Evolutionary conservation across 2,329 filamentous ascomycete species (phyloP), one percentile per base, ranked within the genome.

Genomic region (Xylaria multiplex): DNA sequence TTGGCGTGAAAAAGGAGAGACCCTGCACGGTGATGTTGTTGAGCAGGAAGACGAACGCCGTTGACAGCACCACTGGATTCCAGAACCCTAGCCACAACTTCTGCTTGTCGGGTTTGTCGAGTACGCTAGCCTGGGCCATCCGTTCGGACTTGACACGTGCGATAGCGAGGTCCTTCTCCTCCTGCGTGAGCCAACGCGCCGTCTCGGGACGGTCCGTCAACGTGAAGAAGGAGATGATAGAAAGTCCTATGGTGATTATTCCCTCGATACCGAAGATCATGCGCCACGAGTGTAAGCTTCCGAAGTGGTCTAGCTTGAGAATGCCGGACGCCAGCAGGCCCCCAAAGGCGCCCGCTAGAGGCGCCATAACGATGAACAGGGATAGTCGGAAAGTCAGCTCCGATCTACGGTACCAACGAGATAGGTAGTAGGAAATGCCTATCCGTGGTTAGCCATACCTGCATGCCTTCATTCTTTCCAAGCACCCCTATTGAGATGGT

Each of bases 341-440:
- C 22, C 91, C 90, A 69, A 92, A 92, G 0, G 90, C 90, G 2
- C 90, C 90, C 0, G 90, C 90, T 0, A 93, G 80, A 0, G 90
- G 89, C 0, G 89, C 86, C 85, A 88, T 90, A 62, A 91, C 88
- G 61, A 92, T 87, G 77, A 91, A 92, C 1, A 92, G 79, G 0
- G 88, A 86, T 0, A 92, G 79, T 0, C 90, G 84, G 75, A 91
- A 91, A 0, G 87, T 84, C 6, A 93, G 79, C 76, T 93, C 90
- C 56, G 84, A 85, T 37, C 88, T 82, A n/a, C 89, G 82, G 70
- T 92, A 93, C 90, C 90, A 93, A 58, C 90, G 81, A 0, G 86
- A 89, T 22, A 92, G 79, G 71, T 92, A 93, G 77, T 92, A 93
- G 0, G 90, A 89, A 46, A 92, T 91, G 0, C 91, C 67, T 69